Evolutionary conservation across 352 stramenopile species (phyloP).

Genomic region (Phytophthora sansomeana): DNA sequence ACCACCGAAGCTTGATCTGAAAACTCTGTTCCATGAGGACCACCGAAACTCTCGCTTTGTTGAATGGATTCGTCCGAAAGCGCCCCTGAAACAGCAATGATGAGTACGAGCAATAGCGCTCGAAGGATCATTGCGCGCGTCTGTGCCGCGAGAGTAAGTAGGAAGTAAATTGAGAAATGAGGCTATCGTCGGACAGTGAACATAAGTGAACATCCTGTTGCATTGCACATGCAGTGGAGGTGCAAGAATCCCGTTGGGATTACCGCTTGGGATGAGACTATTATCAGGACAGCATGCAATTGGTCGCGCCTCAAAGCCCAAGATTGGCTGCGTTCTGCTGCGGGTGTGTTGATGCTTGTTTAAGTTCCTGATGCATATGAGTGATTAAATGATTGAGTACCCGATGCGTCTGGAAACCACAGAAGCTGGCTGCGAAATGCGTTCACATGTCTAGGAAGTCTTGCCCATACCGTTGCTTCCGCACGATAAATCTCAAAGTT

Average conservation of each 20-base stretch:
- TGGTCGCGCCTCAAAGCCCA: no score
- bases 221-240: not conserved
- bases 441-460: no score
- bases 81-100: not conserved
- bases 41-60: conserved; percentile 8
- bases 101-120: not conserved
- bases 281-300: not conserved
- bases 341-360: no score
- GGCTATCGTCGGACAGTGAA: not conserved
- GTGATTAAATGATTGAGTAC: no score
- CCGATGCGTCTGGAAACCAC: no score
- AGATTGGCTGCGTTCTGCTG: no score
- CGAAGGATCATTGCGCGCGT: conserved; percentile 3
- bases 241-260: conserved; percentile 1
- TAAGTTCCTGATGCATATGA: no score
- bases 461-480: no score
- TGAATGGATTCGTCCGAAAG: conserved; percentile 1
- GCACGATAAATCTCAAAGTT: no score
- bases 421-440: no score
- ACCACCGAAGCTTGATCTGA: not conserved
- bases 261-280: conserved; percentile 10
- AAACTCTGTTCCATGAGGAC: conserved; percentile 5
- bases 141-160: not conserved
- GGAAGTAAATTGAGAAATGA: conserved; percentile 15
- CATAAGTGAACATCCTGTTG: not conserved